Evolutionary conservation across 768 basidiomycete species (phyloP).

Genomic region (Nidularia pulvinata): DNA sequence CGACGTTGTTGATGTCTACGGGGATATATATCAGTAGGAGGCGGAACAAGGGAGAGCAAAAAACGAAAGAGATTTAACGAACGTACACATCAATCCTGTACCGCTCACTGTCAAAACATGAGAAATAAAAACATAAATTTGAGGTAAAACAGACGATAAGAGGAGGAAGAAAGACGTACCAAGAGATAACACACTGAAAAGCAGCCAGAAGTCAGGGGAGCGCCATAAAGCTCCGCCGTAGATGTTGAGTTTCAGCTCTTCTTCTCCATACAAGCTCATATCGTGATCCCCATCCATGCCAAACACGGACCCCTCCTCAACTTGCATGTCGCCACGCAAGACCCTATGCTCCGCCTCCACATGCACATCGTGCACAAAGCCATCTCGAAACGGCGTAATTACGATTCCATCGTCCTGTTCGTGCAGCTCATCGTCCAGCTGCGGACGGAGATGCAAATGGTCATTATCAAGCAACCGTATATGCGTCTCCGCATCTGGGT

Average conservation of each 20-base stretch:
- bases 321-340: background rate
- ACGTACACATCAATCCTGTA: slow-evolving; percentile 73
- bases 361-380: too few species aligned
- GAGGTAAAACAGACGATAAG: background rate
- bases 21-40: background rate
- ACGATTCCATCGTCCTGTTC: too few species aligned
- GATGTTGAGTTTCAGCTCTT: slow-evolving; percentile 37
- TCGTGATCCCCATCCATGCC: background rate
- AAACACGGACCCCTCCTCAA: background rate
- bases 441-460: too few species aligned
- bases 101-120: slow-evolving; percentile 49
- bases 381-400: too few species aligned
- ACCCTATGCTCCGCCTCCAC: background rate
- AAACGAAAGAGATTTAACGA: background rate
- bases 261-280: background rate
- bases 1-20: slow-evolving; percentile 73
- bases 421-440: too few species aligned
- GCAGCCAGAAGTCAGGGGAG: slow-evolving; percentile 54
- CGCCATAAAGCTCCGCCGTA: slow-evolving; percentile 44
- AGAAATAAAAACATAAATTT: background rate
- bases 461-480: too few species aligned
- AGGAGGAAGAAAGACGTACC: slow-evolving; percentile 29
- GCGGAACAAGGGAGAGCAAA: too few species aligned
- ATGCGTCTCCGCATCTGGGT: too few species aligned
- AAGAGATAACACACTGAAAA: slow-evolving; percentile 48